Evolutionary conservation across 129 eudicot species (phyloP).

Genomic region (Cynara cardunculus): DNA sequence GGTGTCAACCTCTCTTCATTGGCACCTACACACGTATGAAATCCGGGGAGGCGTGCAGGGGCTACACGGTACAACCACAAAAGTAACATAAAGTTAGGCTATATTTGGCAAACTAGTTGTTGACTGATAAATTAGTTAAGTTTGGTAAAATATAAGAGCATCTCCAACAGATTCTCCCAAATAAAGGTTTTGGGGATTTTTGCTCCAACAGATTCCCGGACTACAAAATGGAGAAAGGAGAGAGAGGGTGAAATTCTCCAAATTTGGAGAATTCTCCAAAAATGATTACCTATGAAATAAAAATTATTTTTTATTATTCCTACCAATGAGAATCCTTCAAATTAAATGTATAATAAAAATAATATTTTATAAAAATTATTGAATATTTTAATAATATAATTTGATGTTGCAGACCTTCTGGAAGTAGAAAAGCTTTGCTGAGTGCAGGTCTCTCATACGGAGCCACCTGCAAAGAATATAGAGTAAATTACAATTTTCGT

Average conservation of each 20-base stretch:
- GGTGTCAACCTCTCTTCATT: constrained; percentile 82
- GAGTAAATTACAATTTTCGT: too few species aligned
- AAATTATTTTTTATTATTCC: too few species aligned
- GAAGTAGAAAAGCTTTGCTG: constrained; percentile 90
- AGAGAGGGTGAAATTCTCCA: too few species aligned
- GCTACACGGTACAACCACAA: constrained; percentile 30
- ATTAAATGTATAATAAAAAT: too few species aligned
- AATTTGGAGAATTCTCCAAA: too few species aligned
- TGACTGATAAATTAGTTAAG: not conserved
- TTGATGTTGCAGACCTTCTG: constrained; percentile 45
- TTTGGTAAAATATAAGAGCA: not conserved
- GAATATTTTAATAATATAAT: too few species aligned
- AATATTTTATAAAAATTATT: too few species aligned
- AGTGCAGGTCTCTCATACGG: constrained; percentile 99
- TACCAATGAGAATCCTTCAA: too few species aligned
- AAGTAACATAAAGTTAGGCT: not conserved
- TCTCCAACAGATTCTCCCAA: not conserved
- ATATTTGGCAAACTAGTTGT: not conserved
- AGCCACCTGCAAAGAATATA: constrained; percentile 52
- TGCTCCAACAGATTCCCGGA: too few species aligned
- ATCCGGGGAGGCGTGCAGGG: constrained; percentile 85
- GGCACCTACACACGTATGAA: constrained; percentile 95
- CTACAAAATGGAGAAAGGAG: too few species aligned
- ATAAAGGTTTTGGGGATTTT: too few species aligned
- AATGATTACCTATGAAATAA: too few species aligned